These are phyloP conservation scores for Neurospora intermedia DNA, from an alignment of 495 filamentous ascomycete genomes.

Conservation along the genomic window DNA sequence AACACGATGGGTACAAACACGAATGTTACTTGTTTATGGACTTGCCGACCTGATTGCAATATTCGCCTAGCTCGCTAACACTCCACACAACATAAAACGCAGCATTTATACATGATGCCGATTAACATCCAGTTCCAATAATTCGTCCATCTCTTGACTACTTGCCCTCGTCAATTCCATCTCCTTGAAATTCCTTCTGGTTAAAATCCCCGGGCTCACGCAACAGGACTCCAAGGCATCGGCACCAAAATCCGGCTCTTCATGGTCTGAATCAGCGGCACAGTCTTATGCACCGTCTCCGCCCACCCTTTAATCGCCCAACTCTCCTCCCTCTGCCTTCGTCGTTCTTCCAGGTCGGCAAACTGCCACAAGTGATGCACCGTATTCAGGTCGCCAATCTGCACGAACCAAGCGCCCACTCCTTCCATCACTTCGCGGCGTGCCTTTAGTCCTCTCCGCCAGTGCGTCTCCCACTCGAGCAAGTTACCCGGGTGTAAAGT, in stretches of 20 bases:
- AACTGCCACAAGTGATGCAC: constrained; percentile 99
- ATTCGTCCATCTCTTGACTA: not conserved
- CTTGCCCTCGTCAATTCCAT: not conserved
- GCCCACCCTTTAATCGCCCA: constrained; percentile 95
- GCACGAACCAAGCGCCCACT: constrained; percentile 96
- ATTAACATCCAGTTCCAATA: not conserved
- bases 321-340: constrained; percentile 83
- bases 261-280: constrained; percentile 93
- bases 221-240: constrained; percentile 92
- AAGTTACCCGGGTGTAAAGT: constrained; percentile 92
- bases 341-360: constrained; percentile 88
- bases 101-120: not conserved
- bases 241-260: constrained; percentile 87
- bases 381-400: constrained; percentile 94
- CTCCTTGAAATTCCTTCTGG: not conserved
- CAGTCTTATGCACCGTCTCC: constrained; percentile 96
- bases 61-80: not conserved
- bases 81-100: not conserved
- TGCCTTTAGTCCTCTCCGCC: constrained; percentile 84
- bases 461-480: constrained; percentile 97
- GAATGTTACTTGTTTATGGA: not conserved
- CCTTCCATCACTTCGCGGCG: constrained; percentile 96
- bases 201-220: constrained; percentile 29
- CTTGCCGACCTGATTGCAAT: not conserved
- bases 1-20: not conserved